Conservation (phyloP, 225 moss, liverwort and hornwort species). For the Physcomitrellopsis africana region DNA sequence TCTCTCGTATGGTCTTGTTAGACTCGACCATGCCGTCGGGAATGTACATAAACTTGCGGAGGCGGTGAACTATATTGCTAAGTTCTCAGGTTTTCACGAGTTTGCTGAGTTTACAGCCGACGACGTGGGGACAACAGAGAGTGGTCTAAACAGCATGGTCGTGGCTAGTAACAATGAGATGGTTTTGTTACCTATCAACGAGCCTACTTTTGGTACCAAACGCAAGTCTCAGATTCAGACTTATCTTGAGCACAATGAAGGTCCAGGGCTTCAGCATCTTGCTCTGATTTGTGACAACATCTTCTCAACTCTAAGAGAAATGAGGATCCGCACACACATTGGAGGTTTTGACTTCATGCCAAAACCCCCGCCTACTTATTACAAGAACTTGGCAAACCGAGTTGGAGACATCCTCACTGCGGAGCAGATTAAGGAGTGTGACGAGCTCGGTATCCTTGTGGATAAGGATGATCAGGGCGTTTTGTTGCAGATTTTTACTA, state of each 20-base stretch:
- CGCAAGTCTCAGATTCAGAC: slow-evolving; percentile 84
- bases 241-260: slow-evolving; percentile 90
- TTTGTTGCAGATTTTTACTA: slow-evolving; percentile 85
- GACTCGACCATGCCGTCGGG: slow-evolving; percentile 84
- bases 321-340: slow-evolving; percentile 70
- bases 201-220: slow-evolving; percentile 73
- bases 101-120: slow-evolving; percentile 76
- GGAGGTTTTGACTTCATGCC: slow-evolving; percentile 98
- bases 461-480: slow-evolving; percentile 86
- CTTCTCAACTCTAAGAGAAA: slow-evolving; percentile 84
- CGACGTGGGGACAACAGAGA: slow-evolving; percentile 71
- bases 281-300: slow-evolving; percentile 88
- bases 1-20: slow-evolving; percentile 73
- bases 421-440: slow-evolving; percentile 79
- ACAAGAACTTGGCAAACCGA: slow-evolving; percentile 63
- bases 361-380: slow-evolving; percentile 79
- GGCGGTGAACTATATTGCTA: slow-evolving; percentile 56
- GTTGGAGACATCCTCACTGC: slow-evolving; percentile 64
- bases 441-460: slow-evolving; percentile 90
- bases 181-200: slow-evolving; percentile 80
- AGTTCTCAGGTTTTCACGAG: slow-evolving; percentile 81
- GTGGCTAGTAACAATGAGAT: slow-evolving; percentile 80
- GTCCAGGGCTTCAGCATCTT: slow-evolving; percentile 83
- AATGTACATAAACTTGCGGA: slow-evolving; percentile 69
- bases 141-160: slow-evolving; percentile 79